phyloP scores from a whole-genome alignment of 1,139 yeast genomes.

The Saccharomyces hybrid region DNA sequence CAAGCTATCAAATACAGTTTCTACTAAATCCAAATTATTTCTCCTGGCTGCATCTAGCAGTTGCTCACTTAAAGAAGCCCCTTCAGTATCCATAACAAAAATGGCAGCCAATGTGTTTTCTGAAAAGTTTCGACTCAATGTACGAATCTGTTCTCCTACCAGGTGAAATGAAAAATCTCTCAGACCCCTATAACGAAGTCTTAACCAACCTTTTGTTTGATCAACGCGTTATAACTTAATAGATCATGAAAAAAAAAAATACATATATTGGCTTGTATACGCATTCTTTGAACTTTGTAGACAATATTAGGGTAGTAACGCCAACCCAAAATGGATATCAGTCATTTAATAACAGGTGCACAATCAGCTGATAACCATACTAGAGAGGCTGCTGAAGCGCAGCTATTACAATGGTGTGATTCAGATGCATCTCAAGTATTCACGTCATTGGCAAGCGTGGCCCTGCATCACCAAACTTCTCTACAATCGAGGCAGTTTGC shows the following conservation, averaged over 20 bases:
- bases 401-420: constrained; percentile 23
- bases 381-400: constrained; percentile 32
- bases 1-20: constrained; percentile 44
- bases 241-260: neutral
- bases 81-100: constrained; percentile 34
- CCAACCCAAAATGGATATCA: constrained; percentile 9
- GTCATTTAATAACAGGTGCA: constrained; percentile 18
- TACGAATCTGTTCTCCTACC: neutral
- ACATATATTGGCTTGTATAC: neutral
- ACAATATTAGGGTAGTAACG: no score
- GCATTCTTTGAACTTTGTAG: neutral
- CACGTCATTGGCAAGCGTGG: constrained; percentile 24
- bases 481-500: constrained; percentile 51
- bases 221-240: neutral
- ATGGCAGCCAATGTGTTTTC: neutral
- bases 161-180: neutral
- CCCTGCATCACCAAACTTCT: constrained; percentile 11
- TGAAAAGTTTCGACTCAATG: neutral
- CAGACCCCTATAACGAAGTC: neutral
- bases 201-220: neutral
- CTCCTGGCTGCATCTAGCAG: constrained; percentile 81
- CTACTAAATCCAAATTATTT: constrained; percentile 71
- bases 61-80: constrained; percentile 77
- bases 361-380: constrained; percentile 31
- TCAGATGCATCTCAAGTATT: constrained; percentile 31